A percentile compares a stretch with the other conserved stretches of the same genome.
Conservation (phyloP, 306 rosid species). For the Trifolium pratense region DNA sequence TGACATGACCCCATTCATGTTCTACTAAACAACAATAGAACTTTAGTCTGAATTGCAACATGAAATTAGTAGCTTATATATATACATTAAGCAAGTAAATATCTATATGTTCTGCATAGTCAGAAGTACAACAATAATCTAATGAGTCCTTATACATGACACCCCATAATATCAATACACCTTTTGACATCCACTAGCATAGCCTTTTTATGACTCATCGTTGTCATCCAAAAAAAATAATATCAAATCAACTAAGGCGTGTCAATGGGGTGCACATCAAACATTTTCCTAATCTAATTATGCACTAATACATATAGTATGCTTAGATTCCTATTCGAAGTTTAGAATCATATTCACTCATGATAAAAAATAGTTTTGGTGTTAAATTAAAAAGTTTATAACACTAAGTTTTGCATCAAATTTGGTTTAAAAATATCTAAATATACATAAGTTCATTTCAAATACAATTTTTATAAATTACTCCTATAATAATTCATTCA, state of each 20-base stretch:
- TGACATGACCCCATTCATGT: conserved; percentile 11
- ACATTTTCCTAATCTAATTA: no score
- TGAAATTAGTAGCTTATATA: background rate
- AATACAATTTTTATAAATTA: background rate
- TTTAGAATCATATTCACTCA: background rate
- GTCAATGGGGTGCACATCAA: no score
- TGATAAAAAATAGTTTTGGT: background rate
- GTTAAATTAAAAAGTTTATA: background rate
- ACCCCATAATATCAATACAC: no score
- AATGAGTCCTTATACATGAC: background rate
- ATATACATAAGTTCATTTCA: background rate
- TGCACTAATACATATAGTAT: background rate
- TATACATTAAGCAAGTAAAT: conserved; percentile 33
- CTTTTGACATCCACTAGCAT: no score
- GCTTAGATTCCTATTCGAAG: background rate
- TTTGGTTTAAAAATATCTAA: background rate
- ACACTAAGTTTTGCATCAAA: background rate
- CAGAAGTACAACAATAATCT: conserved; percentile 27
- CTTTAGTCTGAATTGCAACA: conserved; percentile 18
- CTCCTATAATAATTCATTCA: background rate
- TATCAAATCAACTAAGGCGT: no score
- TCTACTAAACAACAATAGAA: conserved; percentile 25
- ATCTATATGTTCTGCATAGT: conserved; percentile 6
- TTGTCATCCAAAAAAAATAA: no score
- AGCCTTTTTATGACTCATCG: no score